Base-by-base conservation (phyloP, 2,329 filamentous ascomycete genomes). In the Plenodomus biglobosus region DNA sequence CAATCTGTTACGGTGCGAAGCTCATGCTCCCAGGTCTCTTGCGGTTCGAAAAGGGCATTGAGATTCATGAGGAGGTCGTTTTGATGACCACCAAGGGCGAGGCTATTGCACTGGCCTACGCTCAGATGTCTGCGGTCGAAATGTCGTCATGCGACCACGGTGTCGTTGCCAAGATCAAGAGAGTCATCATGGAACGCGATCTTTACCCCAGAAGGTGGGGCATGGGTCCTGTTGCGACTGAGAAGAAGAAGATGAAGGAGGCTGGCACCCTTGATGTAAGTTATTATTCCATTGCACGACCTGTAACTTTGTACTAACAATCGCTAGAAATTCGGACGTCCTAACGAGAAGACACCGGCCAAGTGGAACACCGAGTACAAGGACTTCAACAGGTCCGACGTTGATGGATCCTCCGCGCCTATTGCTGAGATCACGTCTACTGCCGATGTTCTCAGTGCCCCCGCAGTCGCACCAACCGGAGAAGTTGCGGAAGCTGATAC, bases 211-310 rank as follows among this genome's bases (percentile, higher is more conserved):
- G 91, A 73, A 82, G 92, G 80, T 99, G 94, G 94, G 94, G 94
- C 60, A 84, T 97, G 70, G 94, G 94, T 54, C 92, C 94, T 44
- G 86, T 92, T 52, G 94, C 94, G 41, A 78, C 87, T 40, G 91
- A 97, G 82, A 99, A 99, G 86, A 99, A 99, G 88, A 96, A 97
- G 85, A 85, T 99, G 80, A 97, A 97, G 85, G 90, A 92, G 44
- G 88, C 90, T 62, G 94, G 94, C 75, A 96, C 96, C 78, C 87
- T 99, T 52, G 94, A 99, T 80, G 80, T 83, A 70, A 71, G 80
- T n/a, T 72, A 50, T 17, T 10, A 24, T 8, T 24, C 8, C 10
- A n/a, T 4, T 35, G 19, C 18, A 8, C 1, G 11, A 13, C 36
- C 32, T 16, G 15, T 24, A 10, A 21, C 44, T 11, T 17, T 34